Percentiles rank a stretch among this genome's conserved stretches.
phyloP scores from a whole-genome alignment of 2,329 filamentous ascomycete species.

The Beauveria caledonica region DNA sequence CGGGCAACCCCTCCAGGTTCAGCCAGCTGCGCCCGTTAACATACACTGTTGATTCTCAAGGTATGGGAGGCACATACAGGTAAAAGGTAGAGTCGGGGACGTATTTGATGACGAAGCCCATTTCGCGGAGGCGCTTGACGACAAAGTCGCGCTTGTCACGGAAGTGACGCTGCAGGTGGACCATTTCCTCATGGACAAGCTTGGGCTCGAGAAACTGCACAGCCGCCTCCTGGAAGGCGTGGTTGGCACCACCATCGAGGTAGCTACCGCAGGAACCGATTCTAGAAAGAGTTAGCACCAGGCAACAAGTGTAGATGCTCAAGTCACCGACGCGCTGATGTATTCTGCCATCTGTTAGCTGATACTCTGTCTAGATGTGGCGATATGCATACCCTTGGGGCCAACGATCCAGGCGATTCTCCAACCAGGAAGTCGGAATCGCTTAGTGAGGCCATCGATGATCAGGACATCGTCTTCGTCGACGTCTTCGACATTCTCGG shows the following conservation, averaged over 20 bases:
- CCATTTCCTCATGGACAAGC: slow-evolving; percentile 78
- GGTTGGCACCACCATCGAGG: slow-evolving; percentile 88
- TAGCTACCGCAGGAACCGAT: slow-evolving; percentile 90
- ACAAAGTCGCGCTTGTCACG: slow-evolving; percentile 87
- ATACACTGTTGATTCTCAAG: background rate
- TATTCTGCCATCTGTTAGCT: slow-evolving; percentile 50
- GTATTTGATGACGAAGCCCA: slow-evolving; percentile 80
- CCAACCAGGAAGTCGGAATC: slow-evolving; percentile 93
- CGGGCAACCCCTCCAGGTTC: slow-evolving; percentile 60
- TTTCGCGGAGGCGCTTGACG: slow-evolving; percentile 66
- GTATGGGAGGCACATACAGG: slow-evolving; percentile 47
- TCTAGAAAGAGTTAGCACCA: slow-evolving; percentile 24
- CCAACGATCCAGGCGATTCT: slow-evolving; percentile 94
- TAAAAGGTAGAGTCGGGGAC: slow-evolving; percentile 93
- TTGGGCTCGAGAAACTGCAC: slow-evolving; percentile 85
- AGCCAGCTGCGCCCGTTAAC: slow-evolving; percentile 35
- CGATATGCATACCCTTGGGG: slow-evolving; percentile 53
- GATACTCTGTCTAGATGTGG: background rate
- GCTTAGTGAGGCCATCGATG: slow-evolving; percentile 92
- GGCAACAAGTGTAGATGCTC: background rate
- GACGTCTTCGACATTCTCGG: slow-evolving; percentile 83
- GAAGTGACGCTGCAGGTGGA: slow-evolving; percentile 83
- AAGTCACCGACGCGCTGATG: slow-evolving; percentile 60
- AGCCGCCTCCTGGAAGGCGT: slow-evolving; percentile 91
- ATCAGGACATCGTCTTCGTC: slow-evolving; percentile 86